phyloP scores from a whole-genome alignment of 805 yeast species.

The Diddensiella santjacobensis region DNA sequence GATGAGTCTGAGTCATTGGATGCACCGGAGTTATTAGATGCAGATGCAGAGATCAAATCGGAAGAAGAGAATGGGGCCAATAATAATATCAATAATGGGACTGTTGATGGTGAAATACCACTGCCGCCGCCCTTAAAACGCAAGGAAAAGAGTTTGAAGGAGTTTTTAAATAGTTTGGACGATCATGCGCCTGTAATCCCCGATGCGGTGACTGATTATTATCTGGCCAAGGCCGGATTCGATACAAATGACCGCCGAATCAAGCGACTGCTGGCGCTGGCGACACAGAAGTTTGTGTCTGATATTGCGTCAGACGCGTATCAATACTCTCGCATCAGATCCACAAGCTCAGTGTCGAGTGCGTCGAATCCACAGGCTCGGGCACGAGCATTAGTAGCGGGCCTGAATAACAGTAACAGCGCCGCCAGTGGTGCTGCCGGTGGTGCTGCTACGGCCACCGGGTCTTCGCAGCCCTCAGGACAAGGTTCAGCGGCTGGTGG shows the following conservation, averaged over 20 bases:
- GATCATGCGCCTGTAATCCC: slow-evolving; percentile 95
- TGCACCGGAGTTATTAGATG: slow-evolving; percentile 6
- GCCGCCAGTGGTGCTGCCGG: neutral
- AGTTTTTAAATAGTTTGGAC: slow-evolving; percentile 83
- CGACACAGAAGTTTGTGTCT: slow-evolving; percentile 91
- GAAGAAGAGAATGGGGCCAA: slow-evolving; percentile 2
- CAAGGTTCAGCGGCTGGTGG: too few relatives aligned
- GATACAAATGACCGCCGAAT: slow-evolving; percentile 72
- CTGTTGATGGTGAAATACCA: slow-evolving; percentile 11
- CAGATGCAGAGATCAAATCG: slow-evolving; percentile 16
- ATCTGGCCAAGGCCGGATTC: slow-evolving; percentile 79
- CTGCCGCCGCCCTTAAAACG: slow-evolving; percentile 20
- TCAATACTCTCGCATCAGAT: slow-evolving; percentile 88
- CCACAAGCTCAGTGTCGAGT: slow-evolving; percentile 80
- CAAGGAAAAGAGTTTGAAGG: slow-evolving; percentile 48
- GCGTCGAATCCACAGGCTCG: slow-evolving; percentile 82
- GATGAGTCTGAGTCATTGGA: slow-evolving; percentile 4
- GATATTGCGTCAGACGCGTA: slow-evolving; percentile 96
- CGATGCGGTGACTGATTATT: slow-evolving; percentile 93
- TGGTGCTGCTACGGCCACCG: neutral
- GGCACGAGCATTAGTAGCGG: slow-evolving; percentile 72
- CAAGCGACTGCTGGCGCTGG: slow-evolving; percentile 82
- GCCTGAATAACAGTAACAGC: slow-evolving; percentile 27
- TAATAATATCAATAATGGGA: slow-evolving; percentile 7
- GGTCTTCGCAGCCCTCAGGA: slow-evolving; percentile 2